Base-by-base conservation (phyloP, 345 rosid species). In the Arabidopsis arenosa region DNA sequence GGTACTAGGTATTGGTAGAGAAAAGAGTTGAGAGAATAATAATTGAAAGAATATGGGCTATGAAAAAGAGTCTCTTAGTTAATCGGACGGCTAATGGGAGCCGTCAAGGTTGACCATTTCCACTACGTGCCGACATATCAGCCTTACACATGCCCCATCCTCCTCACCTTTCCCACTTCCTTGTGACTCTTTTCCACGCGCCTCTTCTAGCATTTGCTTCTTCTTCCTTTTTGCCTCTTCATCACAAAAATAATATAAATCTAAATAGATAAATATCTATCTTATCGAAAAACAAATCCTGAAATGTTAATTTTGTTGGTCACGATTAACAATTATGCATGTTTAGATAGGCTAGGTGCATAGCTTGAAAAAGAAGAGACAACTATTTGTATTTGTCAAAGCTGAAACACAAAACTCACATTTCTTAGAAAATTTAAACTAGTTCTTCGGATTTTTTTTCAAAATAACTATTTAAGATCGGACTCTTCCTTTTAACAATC, bases 21-120 rank as follows among this genome's bases (percentile, higher is more conserved):
- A 48, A 49, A 28, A 57, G 74, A 57, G 18, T 64, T 73, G 23
- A 26, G 37, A 8, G 23, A 32, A 41, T 13, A 65, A 74, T 65
- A 68, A 69, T 68, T 75, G 49, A 68, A 14, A 61, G 48, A 51
- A 71, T 10, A 75, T 67, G 79, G 79, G 79, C 57, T 2, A 9
- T 32, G 39, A 68, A 62, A 35, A 37, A 63, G 66, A 53, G 26
- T 53, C 5, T 61, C 4, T 14, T 56, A 37, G 65, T 63, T 76
- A 70, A 76, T 76, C 80, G 44, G 51, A 76, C 75, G 80, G 72
- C 66, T 63, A 45, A 70, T 44, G 47, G 9, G 15, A 76, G 80
- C 80, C 80, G 65, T 63, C 80, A 70, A 63, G 71, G 75, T 76
- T 76, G 80, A 76, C 80, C 66, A 76, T n/a, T 26, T 13, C 49